Base-by-base conservation (phyloP, 2,329 filamentous ascomycete genomes). In the Alternaria infectoria region DNA sequence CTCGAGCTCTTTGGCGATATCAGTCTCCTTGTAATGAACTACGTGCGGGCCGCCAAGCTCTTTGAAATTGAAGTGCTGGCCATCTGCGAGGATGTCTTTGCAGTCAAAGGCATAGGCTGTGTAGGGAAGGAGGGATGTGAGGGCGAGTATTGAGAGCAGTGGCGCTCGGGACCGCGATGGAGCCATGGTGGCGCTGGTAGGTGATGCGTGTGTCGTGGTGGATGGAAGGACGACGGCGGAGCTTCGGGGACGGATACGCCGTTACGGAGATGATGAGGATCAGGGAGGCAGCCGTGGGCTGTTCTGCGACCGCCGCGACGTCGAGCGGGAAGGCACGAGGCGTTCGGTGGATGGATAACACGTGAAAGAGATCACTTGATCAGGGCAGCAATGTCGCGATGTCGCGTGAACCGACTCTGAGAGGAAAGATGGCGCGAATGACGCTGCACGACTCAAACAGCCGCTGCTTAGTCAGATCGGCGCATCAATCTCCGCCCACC, bases 1-100 rank as follows among this genome's bases (percentile, higher is more conserved):
- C 26, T 87, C 83, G 15, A 84, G 83, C 15, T 83, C 85, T 19
- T 85, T 84, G 8, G 74, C 74, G 9, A 77, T 61, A 19, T 81
- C 76, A 6, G 77, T 73, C 13, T 82, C 76, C 32, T 85, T 80
- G 69, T 83, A 84, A 73, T 92, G 85, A 40, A 93, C 89, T 0
- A 89, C 87, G 77, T 91, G 90, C 32, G 90, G 89, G 2, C 91
- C 92, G 6, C 82, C 83, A 8, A 94, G 86, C 66, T 84, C 79
- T 25, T 83, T 82, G 28, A 95, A 83, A 79, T 93, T 85, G 79
- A 91, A 94, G 28, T 81, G 84, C 64, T 87, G 83, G 23, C 83
- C 83, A 67, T 89, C 86, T 2, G 87, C 83, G 5, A 85, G 80
- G 30, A 93, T 82, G 54, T 89, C 83, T 19, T 86, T 83, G 83